These are phyloP conservation scores for Panicum miliaceum DNA, from an alignment of 176 grass and related monocot genomes.

Conservation along the genomic window DNA sequence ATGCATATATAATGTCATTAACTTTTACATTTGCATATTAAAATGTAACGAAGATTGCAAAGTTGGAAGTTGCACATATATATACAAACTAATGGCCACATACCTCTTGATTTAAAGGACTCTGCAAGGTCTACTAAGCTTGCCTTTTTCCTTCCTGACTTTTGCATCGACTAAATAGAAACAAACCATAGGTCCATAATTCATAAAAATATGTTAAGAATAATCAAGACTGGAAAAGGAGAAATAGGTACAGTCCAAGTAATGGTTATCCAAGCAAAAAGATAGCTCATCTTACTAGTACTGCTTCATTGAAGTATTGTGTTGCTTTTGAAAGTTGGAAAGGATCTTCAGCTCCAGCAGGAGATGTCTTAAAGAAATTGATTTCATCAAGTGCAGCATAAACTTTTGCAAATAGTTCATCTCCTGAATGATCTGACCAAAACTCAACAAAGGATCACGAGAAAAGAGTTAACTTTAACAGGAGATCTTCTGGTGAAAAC, in stretches of 20 bases:
- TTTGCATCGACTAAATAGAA: slow-evolving; percentile 53
- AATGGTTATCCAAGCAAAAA: slow-evolving; percentile 13
- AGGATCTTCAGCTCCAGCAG: slow-evolving; percentile 65
- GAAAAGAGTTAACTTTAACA: slow-evolving; percentile 25
- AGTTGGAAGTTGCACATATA: slow-evolving; percentile 29
- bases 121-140: slow-evolving; percentile 69
- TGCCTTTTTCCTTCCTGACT: slow-evolving; percentile 43
- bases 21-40: not conserved
- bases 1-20: slow-evolving; percentile 29
- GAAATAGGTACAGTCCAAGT: not conserved
- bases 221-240: not conserved
- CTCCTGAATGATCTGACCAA: slow-evolving; percentile 46
- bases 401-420: slow-evolving; percentile 77
- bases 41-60: slow-evolving; percentile 17
- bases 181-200: not conserved
- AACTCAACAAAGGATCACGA: slow-evolving; percentile 3
- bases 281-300: slow-evolving; percentile 42
- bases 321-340: slow-evolving; percentile 67
- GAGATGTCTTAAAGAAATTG: slow-evolving; percentile 64
- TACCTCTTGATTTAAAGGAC: slow-evolving; percentile 80
- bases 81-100: slow-evolving; percentile 1
- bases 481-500: not conserved
- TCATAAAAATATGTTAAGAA: not conserved
- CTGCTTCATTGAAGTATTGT: slow-evolving; percentile 59
- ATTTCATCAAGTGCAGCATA: slow-evolving; percentile 74